Percentiles rank a stretch among this genome's conserved stretches.
These are phyloP conservation scores for Dendrocalamus sinicus DNA, from an alignment of 176 grass and related monocot species.

Conservation along the genomic window DNA sequence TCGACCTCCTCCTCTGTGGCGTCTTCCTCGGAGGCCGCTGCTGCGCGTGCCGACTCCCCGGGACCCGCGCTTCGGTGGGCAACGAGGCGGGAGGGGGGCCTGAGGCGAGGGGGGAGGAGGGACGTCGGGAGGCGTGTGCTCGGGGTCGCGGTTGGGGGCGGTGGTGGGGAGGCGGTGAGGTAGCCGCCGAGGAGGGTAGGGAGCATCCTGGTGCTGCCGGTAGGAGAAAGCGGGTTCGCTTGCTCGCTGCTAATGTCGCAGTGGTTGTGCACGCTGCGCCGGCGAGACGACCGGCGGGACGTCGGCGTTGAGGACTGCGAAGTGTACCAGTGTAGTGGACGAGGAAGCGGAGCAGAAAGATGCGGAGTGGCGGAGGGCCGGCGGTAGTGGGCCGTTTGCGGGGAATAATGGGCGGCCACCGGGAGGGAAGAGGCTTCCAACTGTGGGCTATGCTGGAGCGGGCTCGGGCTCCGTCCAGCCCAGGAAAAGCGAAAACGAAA, in stretches of 20 bases:
- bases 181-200: constrained; percentile 18
- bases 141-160: background rate
- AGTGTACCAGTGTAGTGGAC: background rate
- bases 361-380: no score
- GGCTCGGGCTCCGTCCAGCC: no score
- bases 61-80: background rate
- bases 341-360: background rate
- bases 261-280: background rate
- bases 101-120: background rate
- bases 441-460: no score
- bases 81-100: constrained; percentile 13
- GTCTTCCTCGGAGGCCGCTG: constrained; percentile 16
- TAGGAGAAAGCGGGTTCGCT: background rate
- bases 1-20: constrained; percentile 24
- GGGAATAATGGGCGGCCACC: no score
- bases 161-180: constrained; percentile 25
- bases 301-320: background rate
- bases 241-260: background rate
- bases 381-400: no score
- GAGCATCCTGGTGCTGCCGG: constrained; percentile 26
- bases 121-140: background rate
- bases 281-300: constrained; percentile 6
- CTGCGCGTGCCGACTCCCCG: background rate
- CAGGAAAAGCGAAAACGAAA: no score
- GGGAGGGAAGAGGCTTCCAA: no score